Base-by-base conservation (phyloP, 1,284 basidiomycete genomes). In the Fomitopsis schrenkii region DNA sequence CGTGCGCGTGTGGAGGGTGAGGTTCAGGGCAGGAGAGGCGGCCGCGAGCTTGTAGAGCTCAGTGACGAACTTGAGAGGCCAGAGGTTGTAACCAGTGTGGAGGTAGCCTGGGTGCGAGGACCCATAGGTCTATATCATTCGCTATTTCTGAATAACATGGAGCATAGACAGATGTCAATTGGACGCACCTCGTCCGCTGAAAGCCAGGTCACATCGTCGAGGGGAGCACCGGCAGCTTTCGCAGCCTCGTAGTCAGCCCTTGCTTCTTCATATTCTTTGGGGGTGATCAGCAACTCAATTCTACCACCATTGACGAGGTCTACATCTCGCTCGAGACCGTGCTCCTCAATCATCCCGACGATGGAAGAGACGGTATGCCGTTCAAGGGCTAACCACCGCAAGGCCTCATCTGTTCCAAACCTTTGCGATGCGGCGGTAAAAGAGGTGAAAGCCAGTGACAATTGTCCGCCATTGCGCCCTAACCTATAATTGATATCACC, bases 391-490 rank as follows among this genome's bases (percentile, higher is more conserved):
- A 83, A 80, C 0, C 80, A 77, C 30, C 82, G 81, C 33, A 78
- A 70, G 0, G 89, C 85, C 59, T 90, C 84, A 2, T 79, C 77
- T 0, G 73, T 71, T 0, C 86, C 87, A 63, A 83, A 83, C 4
- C 35, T 54, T 15, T 54, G 52, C n/a, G 62, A 59, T 8, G 68
- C 57, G 30, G 75, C 66, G 10, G 78, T 59, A 65, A 91, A 91
- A 0, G 75, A 74, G 0, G 68, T 60, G 70, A 85, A 87, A 1
- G 75, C 71, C 44, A 73, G 81, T 0, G 86, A 87, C 22, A 93
- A 78, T 68, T 94, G 91, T 0, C 92, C 91, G 0, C 91, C 91
- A 65, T 93, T 93, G 17, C 91, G 76, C 59, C 90, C 90, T 90
- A 48, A 3, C 50, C 40, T 3, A 5, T 26, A 2, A 14, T 41